Evolutionary conservation across 179 eudicot genomes (phyloP).

Genomic region (Dionaea muscipula): DNA sequence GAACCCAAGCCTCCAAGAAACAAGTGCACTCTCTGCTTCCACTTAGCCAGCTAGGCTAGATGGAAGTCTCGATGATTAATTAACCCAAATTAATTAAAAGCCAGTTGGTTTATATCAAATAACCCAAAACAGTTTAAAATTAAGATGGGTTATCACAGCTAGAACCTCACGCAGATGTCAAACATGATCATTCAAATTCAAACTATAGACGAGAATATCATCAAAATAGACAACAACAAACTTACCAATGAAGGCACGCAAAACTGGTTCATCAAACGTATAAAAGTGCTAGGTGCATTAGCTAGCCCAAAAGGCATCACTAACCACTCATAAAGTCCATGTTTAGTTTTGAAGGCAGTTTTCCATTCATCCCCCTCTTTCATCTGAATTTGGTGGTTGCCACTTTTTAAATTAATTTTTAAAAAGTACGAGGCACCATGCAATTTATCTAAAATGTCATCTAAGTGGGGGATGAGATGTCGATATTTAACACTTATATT

Average conservation of each 20-base stretch:
- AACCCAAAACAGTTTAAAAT: too few relatives aligned
- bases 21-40: too few relatives aligned
- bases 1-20: too few relatives aligned
- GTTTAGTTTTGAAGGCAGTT: constrained; percentile 2
- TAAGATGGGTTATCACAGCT: too few relatives aligned
- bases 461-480: neutral
- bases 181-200: neutral
- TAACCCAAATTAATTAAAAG: too few relatives aligned
- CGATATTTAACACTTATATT: constrained; percentile 1
- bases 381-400: constrained; percentile 3
- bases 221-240: neutral
- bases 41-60: too few relatives aligned
- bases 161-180: neutral
- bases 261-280: neutral
- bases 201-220: constrained; percentile 2
- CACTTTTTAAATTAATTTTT: constrained; percentile 1
- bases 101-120: too few relatives aligned
- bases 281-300: constrained; percentile 5
- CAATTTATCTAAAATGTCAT: neutral
- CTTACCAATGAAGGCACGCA: neutral
- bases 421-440: neutral
- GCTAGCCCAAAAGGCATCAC: constrained; percentile 1
- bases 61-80: too few relatives aligned
- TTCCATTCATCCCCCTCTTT: constrained; percentile 5
- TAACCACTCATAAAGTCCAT: neutral